phyloP scores from a whole-genome alignment of 768 basidiomycete species.

The Boletellus emodensis region DNA sequence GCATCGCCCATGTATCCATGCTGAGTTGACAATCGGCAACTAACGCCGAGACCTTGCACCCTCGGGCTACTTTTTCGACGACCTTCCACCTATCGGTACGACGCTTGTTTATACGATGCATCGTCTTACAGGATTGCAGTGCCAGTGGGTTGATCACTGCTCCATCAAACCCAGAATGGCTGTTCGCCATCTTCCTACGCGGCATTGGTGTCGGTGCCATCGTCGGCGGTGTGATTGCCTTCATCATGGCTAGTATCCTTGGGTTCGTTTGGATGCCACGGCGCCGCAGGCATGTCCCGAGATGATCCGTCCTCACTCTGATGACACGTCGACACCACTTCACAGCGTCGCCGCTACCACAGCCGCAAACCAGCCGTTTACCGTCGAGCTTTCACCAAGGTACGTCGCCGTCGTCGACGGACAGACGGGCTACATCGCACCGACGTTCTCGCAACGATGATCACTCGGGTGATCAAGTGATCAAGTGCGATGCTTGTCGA shows the following conservation, averaged over 20 bases:
- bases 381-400: neutral
- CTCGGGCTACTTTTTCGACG: conserved; percentile 11
- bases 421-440: conserved; percentile 16
- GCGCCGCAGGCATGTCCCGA: neutral
- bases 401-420: conserved; percentile 14
- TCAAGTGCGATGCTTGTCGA: conserved; percentile 19
- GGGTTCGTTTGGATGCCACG: conserved; percentile 11
- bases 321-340: neutral
- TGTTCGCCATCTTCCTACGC: neutral
- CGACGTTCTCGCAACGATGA: conserved; percentile 19
- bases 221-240: conserved; percentile 1
- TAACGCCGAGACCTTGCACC: conserved; percentile 12
- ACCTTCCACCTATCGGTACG: conserved; percentile 20
- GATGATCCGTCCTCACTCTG: conserved; percentile 7
- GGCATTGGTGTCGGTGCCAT: conserved; percentile 6
- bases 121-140: conserved; percentile 7
- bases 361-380: neutral
- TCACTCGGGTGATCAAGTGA: too few relatives aligned
- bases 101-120: conserved; percentile 25
- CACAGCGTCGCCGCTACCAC: neutral
- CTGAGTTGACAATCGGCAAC: conserved; percentile 17
- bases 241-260: conserved; percentile 2
- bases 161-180: neutral
- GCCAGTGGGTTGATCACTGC: conserved; percentile 9
- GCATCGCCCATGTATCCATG: conserved; percentile 23